Evolutionary conservation across 108 stramenopile genomes (phyloP).

Genomic region (Cylindrotheca fusiformis): DNA sequence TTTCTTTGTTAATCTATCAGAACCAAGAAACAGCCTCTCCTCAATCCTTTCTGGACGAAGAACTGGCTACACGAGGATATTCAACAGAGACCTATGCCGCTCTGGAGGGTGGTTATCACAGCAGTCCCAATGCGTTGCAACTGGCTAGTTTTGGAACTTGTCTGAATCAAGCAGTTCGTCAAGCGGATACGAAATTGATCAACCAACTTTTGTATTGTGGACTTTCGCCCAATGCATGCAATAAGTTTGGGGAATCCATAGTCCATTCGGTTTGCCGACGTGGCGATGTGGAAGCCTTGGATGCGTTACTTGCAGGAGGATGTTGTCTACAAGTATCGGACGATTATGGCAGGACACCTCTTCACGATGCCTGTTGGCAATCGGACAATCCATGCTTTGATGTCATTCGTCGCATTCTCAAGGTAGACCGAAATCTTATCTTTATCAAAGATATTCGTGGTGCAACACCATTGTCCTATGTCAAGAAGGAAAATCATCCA

Average conservation of each 20-base stretch:
- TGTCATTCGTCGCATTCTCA: constrained; percentile 3
- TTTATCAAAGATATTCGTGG: constrained; percentile 61
- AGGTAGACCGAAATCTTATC: constrained; percentile 42
- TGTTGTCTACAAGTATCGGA: constrained; percentile 19
- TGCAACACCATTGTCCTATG: constrained; percentile 66
- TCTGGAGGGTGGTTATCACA: not conserved
- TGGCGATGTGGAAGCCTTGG: constrained; percentile 41
- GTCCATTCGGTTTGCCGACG: constrained; percentile 72
- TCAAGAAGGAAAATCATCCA: constrained; percentile 27
- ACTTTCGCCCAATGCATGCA: constrained; percentile 38
- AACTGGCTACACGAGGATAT: not conserved
- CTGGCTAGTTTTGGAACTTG: not conserved
- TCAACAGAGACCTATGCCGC: not conserved
- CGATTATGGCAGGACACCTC: constrained; percentile 58
- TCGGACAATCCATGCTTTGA: constrained; percentile 39
- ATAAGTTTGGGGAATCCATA: constrained; percentile 75
- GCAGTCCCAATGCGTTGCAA: not conserved
- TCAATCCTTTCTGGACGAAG: not conserved
- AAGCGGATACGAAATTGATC: not conserved
- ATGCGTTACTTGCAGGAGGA: constrained; percentile 22
- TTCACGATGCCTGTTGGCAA: constrained; percentile 69
- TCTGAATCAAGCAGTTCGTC: not conserved
- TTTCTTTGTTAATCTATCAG: too few species aligned
- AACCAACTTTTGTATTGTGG: not conserved
- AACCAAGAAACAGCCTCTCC: not conserved